A percentile compares a stretch with the other conserved stretches of the same genome.
Evolutionary conservation across 345 rosid species (phyloP).

Genomic region (Citrus reticulata): DNA sequence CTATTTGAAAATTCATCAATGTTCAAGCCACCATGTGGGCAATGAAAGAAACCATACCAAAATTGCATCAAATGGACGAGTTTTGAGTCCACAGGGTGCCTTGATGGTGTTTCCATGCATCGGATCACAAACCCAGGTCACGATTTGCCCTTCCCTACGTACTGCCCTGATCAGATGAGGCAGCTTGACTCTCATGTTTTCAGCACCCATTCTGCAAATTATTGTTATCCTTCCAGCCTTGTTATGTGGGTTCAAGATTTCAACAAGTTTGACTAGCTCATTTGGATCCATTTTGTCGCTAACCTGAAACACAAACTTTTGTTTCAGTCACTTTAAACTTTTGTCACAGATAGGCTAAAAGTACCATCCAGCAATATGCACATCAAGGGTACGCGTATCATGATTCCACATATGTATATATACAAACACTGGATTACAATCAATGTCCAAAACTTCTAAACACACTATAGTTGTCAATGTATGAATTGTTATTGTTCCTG

Average conservation of each 20-base stretch:
- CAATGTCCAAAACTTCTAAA: neutral
- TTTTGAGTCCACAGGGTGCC: slow-evolving; percentile 68
- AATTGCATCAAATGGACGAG: slow-evolving; percentile 63
- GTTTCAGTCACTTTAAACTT: slow-evolving; percentile 3
- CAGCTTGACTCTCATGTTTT: slow-evolving; percentile 61
- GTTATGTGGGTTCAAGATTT: slow-evolving; percentile 54
- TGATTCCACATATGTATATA: neutral
- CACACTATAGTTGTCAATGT: neutral
- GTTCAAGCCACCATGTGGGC: neutral
- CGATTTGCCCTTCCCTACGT: slow-evolving; percentile 56
- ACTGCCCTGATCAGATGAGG: slow-evolving; percentile 60
- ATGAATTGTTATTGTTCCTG: no score
- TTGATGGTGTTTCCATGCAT: slow-evolving; percentile 70
- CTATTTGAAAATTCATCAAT: neutral
- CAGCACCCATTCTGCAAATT: slow-evolving; percentile 66
- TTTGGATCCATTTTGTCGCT: slow-evolving; percentile 67
- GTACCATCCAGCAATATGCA: neutral
- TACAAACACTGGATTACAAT: neutral
- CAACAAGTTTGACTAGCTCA: slow-evolving; percentile 51
- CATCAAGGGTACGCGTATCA: neutral
- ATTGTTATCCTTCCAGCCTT: slow-evolving; percentile 57
- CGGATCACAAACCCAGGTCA: slow-evolving; percentile 70
- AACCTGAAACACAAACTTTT: slow-evolving; percentile 36
- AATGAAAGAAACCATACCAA: slow-evolving; percentile 32
- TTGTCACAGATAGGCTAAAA: neutral